phyloP scores from a whole-genome alignment of 2,329 filamentous ascomycete genomes.

The Xylariales sp. region DNA sequence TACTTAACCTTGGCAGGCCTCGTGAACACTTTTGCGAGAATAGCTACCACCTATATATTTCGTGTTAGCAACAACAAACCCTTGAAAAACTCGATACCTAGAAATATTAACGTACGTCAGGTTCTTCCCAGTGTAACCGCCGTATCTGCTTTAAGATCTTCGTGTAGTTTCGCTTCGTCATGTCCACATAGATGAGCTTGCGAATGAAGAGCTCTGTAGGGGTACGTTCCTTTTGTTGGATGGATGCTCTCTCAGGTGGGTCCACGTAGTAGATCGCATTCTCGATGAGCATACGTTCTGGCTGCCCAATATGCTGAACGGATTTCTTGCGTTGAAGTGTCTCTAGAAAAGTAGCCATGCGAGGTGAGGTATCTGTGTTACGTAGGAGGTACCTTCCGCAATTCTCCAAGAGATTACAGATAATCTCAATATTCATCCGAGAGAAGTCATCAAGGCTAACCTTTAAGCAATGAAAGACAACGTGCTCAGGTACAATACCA shows the following conservation, averaged over 20 bases:
- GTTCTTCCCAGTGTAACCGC: constrained; percentile 96
- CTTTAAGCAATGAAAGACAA: constrained; percentile 98
- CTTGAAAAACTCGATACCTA: background rate
- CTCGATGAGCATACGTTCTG: constrained; percentile 97
- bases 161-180: constrained; percentile 93
- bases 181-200: constrained; percentile 90
- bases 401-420: constrained; percentile 94
- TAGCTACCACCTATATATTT: constrained; percentile 69
- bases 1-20: constrained; percentile 98
- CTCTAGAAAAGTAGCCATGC: constrained; percentile 94
- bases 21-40: constrained; percentile 90
- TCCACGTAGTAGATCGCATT: constrained; percentile 99
- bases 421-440: constrained; percentile 98
- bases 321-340: constrained; percentile 96
- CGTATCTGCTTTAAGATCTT: constrained; percentile 95
- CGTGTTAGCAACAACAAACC: constrained; percentile 20
- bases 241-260: constrained; percentile 90
- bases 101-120: constrained; percentile 67
- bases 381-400: constrained; percentile 94
- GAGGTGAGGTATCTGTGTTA: constrained; percentile 89
- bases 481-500: constrained; percentile 96
- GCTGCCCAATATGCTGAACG: constrained; percentile 92
- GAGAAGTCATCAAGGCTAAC: constrained; percentile 98
- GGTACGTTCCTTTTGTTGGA: constrained; percentile 95
- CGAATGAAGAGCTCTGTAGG: constrained; percentile 93